Conservation (phyloP, 164 flowering plant genomes). For the Echeveria elegans region DNA sequence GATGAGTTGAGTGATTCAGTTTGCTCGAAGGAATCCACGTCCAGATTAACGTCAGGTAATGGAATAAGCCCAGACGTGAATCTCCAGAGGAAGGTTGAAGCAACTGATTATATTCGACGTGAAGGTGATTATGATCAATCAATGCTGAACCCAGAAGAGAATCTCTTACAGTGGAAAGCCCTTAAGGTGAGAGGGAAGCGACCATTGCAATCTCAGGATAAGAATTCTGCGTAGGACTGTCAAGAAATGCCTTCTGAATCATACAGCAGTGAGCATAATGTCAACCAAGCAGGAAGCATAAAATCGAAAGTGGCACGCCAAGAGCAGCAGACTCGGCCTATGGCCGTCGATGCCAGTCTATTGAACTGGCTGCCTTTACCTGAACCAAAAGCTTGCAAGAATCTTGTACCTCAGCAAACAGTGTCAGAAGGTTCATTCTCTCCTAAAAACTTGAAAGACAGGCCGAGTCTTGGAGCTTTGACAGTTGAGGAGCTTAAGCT, state of each 20-base stretch:
- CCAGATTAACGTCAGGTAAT: slow-evolving; percentile 6
- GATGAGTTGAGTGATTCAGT: slow-evolving; percentile 12
- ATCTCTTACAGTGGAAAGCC: slow-evolving; percentile 76
- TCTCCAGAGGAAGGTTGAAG: slow-evolving; percentile 7
- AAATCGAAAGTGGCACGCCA: slow-evolving; percentile 22
- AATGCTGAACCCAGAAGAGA: slow-evolving; percentile 80
- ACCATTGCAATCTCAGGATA: slow-evolving; percentile 45
- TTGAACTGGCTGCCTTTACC: slow-evolving; percentile 68
- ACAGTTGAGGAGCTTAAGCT: slow-evolving; percentile 71
- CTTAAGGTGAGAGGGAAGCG: slow-evolving; percentile 40
- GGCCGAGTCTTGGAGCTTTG: slow-evolving; percentile 81
- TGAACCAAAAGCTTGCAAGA: slow-evolving; percentile 19
- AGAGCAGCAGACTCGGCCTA: slow-evolving; percentile 24
- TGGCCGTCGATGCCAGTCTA: slow-evolving; percentile 58
- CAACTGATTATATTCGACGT: slow-evolving; percentile 15
- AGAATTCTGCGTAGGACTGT: slow-evolving; percentile 26
- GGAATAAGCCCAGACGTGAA: background rate
- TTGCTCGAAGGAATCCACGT: slow-evolving; percentile 27
- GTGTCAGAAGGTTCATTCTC: slow-evolving; percentile 38
- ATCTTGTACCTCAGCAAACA: slow-evolving; percentile 28
- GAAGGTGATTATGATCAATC: slow-evolving; percentile 54
- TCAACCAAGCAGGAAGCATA: slow-evolving; percentile 22
- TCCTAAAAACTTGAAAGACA: slow-evolving; percentile 42
- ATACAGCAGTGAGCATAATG: slow-evolving; percentile 37
- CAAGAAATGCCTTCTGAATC: slow-evolving; percentile 29